Percentiles rank a stretch among this genome's conserved stretches.
Evolutionary conservation across 768 basidiomycete genomes (phyloP).

Genomic region (Hygrophoropsis aurantiaca): DNA sequence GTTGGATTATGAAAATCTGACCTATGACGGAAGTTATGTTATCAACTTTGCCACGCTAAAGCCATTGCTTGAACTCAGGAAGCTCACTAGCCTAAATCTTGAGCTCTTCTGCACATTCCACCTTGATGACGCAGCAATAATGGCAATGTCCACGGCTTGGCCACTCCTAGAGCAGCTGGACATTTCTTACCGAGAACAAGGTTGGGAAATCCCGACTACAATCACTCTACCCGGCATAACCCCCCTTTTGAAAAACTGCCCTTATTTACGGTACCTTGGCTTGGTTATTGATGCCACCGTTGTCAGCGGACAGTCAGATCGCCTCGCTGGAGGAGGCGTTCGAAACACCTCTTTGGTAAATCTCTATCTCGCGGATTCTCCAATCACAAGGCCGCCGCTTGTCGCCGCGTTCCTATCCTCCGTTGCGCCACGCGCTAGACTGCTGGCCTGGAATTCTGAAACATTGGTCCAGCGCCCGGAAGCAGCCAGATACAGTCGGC

Average conservation of each 20-base stretch:
- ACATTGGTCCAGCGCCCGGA: conserved; percentile 22
- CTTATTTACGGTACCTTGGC: conserved; percentile 8
- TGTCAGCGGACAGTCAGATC: conserved; percentile 5
- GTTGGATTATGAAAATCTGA: conserved; percentile 24
- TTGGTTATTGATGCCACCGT: conserved; percentile 28
- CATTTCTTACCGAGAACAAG: conserved; percentile 26
- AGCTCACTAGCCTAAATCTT: conserved; percentile 20
- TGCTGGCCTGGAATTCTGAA: conserved; percentile 29
- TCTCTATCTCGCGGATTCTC: conserved; percentile 25
- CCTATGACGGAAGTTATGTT: conserved; percentile 29
- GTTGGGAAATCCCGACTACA: conserved; percentile 29
- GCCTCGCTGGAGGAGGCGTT: conserved; percentile 17
- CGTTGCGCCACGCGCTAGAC: conserved; percentile 25
- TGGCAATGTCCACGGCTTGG: conserved; percentile 26
- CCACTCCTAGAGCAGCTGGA: conserved; percentile 26
- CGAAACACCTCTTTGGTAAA: conserved; percentile 26
- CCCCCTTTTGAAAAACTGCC: conserved; percentile 21
- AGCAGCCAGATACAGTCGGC: conserved; percentile 19
- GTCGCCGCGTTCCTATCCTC: conserved; percentile 28
- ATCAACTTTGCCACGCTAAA: conserved; percentile 22
- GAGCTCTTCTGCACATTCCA: conserved; percentile 27
- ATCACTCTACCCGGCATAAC: conserved; percentile 23
- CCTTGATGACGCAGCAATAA: conserved; percentile 22
- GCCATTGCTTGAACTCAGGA: conserved; percentile 23
- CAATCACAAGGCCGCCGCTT: conserved; percentile 23